Percentiles rank a stretch among this genome's conserved stretches.
Evolutionary conservation across 805 yeast species (phyloP).

Genomic region (Barnettozyma populi): DNA sequence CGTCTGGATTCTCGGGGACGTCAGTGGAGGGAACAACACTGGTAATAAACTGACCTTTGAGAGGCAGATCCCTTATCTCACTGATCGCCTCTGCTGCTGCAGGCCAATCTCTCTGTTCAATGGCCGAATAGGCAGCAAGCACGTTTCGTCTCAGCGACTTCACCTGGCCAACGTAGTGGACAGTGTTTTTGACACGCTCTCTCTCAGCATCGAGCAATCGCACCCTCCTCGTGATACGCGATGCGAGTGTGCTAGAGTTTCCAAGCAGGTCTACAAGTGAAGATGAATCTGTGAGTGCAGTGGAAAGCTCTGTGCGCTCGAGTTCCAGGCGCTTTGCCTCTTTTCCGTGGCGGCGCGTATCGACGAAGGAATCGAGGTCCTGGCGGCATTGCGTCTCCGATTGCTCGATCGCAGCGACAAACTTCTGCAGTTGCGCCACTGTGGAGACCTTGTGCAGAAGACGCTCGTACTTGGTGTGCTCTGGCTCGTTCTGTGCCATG

Average conservation of each 20-base stretch:
- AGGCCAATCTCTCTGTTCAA: conserved; percentile 65
- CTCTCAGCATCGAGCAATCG: conserved; percentile 67
- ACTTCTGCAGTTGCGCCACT: conserved; percentile 21
- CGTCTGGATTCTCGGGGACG: conserved; percentile 71
- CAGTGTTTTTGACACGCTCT: conserved; percentile 54
- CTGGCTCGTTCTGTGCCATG: conserved; percentile 4
- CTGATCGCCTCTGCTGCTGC: conserved; percentile 69
- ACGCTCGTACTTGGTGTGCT: conserved; percentile 15
- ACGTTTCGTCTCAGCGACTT: conserved; percentile 62
- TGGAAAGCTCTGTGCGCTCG: conserved; percentile 56
- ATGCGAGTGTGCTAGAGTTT: conserved; percentile 60
- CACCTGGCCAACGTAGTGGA: conserved; percentile 59
- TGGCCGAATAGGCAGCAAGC: conserved; percentile 59
- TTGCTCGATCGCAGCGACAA: conserved; percentile 21
- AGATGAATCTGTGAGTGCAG: conserved; percentile 52
- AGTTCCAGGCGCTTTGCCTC: conserved; percentile 47
- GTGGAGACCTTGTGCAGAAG: conserved; percentile 21
- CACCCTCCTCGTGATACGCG: conserved; percentile 62
- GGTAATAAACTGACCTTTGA: conserved; percentile 67
- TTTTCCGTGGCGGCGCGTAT: conserved; percentile 21
- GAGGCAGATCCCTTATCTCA: conserved; percentile 49
- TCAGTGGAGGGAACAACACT: conserved; percentile 83
- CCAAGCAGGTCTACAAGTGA: conserved; percentile 48
- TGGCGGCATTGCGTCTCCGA: conserved; percentile 19
- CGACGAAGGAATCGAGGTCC: conserved; percentile 23